phyloP scores from a whole-genome alignment of 352 stramenopile genomes.

The Elongisporangium senticosum region DNA sequence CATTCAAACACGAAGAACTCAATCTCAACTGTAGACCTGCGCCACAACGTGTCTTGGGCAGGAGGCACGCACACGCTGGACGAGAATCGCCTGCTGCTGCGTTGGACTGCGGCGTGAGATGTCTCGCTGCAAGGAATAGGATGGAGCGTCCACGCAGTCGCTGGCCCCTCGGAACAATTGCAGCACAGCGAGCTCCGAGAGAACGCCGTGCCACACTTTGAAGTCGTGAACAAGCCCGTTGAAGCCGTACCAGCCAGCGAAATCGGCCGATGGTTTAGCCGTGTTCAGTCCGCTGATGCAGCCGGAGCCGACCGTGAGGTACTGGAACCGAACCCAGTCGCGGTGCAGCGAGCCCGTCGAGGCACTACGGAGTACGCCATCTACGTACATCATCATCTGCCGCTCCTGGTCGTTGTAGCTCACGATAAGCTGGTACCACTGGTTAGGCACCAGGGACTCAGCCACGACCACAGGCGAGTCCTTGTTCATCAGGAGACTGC shows the following conservation, averaged over 20 bases:
- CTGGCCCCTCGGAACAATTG: conserved; percentile 55
- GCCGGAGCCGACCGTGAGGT: conserved; percentile 56
- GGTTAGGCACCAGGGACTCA: conserved; percentile 35
- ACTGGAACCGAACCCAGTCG: conserved; percentile 39
- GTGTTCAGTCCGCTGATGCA: conserved; percentile 49
- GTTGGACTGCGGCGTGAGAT: conserved; percentile 8
- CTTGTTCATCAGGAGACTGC: conserved; percentile 43
- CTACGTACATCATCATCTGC: conserved; percentile 47
- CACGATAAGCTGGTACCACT: conserved; percentile 69
- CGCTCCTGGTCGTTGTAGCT: conserved; percentile 29
- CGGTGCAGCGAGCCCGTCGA: conserved; percentile 28
- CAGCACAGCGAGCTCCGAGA: conserved; percentile 43
- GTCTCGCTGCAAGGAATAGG: conserved; percentile 46
- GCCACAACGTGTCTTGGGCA: conserved; percentile 57
- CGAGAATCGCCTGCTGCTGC: conserved; percentile 11
- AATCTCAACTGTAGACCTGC: conserved; percentile 43
- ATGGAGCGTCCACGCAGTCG: conserved; percentile 45
- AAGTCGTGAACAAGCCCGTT: conserved; percentile 59
- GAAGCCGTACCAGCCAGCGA: conserved; percentile 68
- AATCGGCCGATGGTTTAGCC: conserved; percentile 50
- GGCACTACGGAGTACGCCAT: conserved; percentile 46
- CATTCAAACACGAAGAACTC: background rate
- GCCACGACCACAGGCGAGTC: conserved; percentile 42
- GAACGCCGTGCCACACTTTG: conserved; percentile 40
- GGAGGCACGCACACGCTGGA: conserved; percentile 41